Conservation (phyloP, 176 grass and related monocot genomes). For the Tillandsia leiboldiana region DNA sequence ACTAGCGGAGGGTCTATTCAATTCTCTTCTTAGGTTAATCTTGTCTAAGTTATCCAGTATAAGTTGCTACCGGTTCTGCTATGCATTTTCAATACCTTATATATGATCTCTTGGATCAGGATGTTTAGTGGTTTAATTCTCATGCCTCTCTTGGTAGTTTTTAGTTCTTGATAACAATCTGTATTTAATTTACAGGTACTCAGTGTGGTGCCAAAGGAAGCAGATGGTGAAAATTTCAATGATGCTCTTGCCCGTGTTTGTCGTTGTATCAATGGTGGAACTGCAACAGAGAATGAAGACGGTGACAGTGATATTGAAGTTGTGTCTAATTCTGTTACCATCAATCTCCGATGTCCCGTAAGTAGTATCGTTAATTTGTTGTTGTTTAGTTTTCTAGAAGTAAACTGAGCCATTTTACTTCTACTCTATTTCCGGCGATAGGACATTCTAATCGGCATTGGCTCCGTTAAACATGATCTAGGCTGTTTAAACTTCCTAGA, state of each 20-base stretch:
- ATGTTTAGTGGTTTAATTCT: not conserved
- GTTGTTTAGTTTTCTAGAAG: not conserved
- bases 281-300: conserved; percentile 47
- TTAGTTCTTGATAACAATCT: conserved; percentile 14
- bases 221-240: conserved; percentile 68
- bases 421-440: not conserved
- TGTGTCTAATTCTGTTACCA: conserved; percentile 63
- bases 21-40: not conserved
- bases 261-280: conserved; percentile 76
- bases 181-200: conserved; percentile 48
- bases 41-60: not conserved
- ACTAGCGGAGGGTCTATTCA: too few species aligned
- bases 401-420: not conserved
- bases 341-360: conserved; percentile 91
- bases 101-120: not conserved
- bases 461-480: too few species aligned
- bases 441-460: too few species aligned
- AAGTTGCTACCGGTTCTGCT: not conserved
- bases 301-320: conserved; percentile 91
- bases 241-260: conserved; percentile 69
- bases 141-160: not conserved
- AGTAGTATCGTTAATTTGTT: conserved; percentile 18
- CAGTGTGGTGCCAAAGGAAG: conserved; percentile 68
- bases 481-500: too few species aligned
- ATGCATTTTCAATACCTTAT: not conserved